Conservation (phyloP, 2,329 filamentous ascomycete species). For the Parastagonospora avenae region DNA sequence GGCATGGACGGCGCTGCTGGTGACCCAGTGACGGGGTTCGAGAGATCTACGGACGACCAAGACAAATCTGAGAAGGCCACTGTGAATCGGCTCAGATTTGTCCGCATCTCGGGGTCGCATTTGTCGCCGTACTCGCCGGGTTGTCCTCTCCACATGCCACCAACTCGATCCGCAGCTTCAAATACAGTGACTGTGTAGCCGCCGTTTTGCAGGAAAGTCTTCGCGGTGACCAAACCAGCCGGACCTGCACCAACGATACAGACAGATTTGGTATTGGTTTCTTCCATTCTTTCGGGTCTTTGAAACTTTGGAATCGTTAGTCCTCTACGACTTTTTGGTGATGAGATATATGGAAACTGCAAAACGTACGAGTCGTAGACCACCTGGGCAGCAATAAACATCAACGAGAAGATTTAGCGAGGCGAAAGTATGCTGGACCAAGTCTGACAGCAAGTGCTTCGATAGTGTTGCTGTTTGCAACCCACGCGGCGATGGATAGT, state of each 20-base stretch:
- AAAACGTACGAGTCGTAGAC: too few species aligned
- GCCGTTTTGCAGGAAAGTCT: conserved; percentile 69
- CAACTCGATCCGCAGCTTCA: conserved; percentile 68
- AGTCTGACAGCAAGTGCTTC: too few species aligned
- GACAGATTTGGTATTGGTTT: conserved; percentile 37
- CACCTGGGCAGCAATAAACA: too few species aligned
- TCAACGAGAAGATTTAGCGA: too few species aligned
- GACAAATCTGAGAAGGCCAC: conserved; percentile 68
- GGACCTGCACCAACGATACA: conserved; percentile 53
- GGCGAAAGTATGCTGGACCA: too few species aligned
- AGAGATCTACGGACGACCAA: conserved; percentile 61
- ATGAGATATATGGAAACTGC: too few species aligned
- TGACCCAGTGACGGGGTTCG: conserved; percentile 8
- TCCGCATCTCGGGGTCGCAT: conserved; percentile 63
- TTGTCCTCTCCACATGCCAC: conserved; percentile 74
- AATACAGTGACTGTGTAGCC: conserved; percentile 72
- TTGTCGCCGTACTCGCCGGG: conserved; percentile 60
- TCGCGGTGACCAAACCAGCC: conserved; percentile 56
- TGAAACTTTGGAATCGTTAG: too few species aligned
- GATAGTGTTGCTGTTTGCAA: too few species aligned
- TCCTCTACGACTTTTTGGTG: too few species aligned
- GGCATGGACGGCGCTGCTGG: conserved; percentile 49
- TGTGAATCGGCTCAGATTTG: conserved; percentile 78
- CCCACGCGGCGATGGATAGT: not conserved
- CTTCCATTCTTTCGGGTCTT: not conserved